A percentile compares a stretch with the other conserved stretches of the same genome.
Conservation (phyloP, 345 rosid species). For the Erysimum cheiranthoides region DNA sequence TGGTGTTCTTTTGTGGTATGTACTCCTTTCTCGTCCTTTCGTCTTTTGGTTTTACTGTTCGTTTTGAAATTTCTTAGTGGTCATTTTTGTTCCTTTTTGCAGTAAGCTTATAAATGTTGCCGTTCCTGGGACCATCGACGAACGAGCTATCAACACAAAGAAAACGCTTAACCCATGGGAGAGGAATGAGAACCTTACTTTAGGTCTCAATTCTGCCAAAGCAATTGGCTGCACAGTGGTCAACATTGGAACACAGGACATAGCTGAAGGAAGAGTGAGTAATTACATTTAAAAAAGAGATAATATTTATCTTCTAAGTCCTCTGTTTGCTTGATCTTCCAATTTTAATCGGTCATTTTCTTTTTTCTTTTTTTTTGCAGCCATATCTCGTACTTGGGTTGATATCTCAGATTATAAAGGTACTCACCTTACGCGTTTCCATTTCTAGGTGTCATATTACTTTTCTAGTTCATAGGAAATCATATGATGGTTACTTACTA, state of each 20-base stretch:
- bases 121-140: constrained; percentile 98
- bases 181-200: constrained; percentile 97
- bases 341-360: constrained; percentile 21
- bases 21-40: neutral
- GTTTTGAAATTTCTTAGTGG: constrained; percentile 19
- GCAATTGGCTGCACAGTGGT: constrained; percentile 99
- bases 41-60: neutral
- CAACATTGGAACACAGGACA: constrained; percentile 93
- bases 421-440: constrained; percentile 44
- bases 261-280: constrained; percentile 95
- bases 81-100: constrained; percentile 47
- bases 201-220: constrained; percentile 96
- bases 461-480: neutral
- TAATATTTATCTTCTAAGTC: neutral
- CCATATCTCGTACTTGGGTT: constrained; percentile 95
- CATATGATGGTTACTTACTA: constrained; percentile 20
- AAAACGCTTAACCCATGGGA: constrained; percentile 89
- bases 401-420: constrained; percentile 97
- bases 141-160: constrained; percentile 95
- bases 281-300: constrained; percentile 5
- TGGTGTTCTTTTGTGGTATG: constrained; percentile 95
- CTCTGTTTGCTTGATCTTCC: constrained; percentile 29
- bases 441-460: neutral
- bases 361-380: constrained; percentile 49
- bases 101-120: constrained; percentile 98